Base-by-base conservation (phyloP, 768 basidiomycete species). In the Tricholomella constricta region DNA sequence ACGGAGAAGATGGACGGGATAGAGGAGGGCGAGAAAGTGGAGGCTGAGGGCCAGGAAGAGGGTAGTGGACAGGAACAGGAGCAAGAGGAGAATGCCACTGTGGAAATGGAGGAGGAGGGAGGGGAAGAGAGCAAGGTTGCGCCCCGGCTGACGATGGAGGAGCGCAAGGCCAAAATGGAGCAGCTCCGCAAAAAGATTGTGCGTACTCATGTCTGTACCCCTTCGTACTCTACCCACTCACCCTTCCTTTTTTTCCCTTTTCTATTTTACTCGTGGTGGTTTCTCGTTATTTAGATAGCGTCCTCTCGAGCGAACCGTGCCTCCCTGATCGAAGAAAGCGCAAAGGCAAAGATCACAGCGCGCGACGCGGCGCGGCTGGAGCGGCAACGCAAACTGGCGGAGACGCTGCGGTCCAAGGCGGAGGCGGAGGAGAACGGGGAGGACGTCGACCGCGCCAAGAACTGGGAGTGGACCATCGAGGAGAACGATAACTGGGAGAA, bases 401-500 rank as follows among this genome's bases (percentile, higher is more conserved):
- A 98, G 72, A 84, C 77, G 15, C 70, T 98, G 60, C 83, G 94
- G 17, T 71, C 83, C 52, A 94, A 94, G 70, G 85, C 88, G 2
- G 91, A 95, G 57, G 94, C 94, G 1, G 89, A 91, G 69, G 94
- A 93, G 47, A 77, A 82, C 0, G 96, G 94, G n/a, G 92, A 94
- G 67, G 95, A 98, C 65, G 76, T 92, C 6, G 92, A 96, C 67
- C 74, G 94, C 56, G 81, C 83, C 65, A 93, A 91, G 80, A 93
- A 94, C 64, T 98, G 94, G 94, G 91, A 93, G 62, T 94, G 90
- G 76, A 90, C 90, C 23, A 85, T 97, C 52, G 93, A 98, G 72
- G 93, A 98, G 71, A 96, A 94, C 65, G 94, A 98, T 56, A 78
- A 85, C 51, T 99, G 97, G 97, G 94, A 97, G 75, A 90, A 89